Base-by-base conservation (phyloP, 805 yeast genomes). In the Kodamaea kaohsiungensis region DNA sequence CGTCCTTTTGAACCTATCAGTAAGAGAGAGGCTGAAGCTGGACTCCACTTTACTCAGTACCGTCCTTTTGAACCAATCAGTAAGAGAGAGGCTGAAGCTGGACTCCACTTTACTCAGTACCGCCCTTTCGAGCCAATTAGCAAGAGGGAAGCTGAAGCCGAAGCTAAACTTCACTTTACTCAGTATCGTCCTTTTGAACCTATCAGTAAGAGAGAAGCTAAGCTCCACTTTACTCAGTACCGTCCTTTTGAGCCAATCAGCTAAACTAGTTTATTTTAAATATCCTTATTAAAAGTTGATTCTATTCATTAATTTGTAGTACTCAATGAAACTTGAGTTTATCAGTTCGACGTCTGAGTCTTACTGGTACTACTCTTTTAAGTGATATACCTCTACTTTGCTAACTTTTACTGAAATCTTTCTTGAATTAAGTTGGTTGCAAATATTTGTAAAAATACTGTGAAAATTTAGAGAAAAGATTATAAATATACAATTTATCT, bases 121-220 rank as follows among this genome's bases (percentile, higher is more conserved):
- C 35, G 53, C 7, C 15, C 43, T 9, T 55, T 53, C 12, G 53
- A 55, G 42, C 61, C 61, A 39, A 46, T 55, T 22, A 17, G 35
- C 30, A 57, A 59, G 56, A 38, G 61, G 51, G 58, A 54, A 8
- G 57, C 57, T 27, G 53, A 51, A n/a, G n/a, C n/a, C n/a, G n/a
- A n/a, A 9, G 35, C 35, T 30, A 10, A 10, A 2, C 35, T 30
- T 10, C 35, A 30, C 35, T 30, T 30, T 30, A 30, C 35, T 30
- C 13, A 3, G 3, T 30, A 30, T 10, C 35, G 35, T 30, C 10
- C 10, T 8, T 30, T 30, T 30, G 35, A 30, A 8, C 35, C 35
- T 5, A 30, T 30, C 10, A 30, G 35, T 12, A 30, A 30, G 35
- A 30, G 35, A 30, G 10, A 30, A 5, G 35, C 35, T 30, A 10